Conservation (phyloP, 179 eudicot species). For the Sideroxylon spinosum region DNA sequence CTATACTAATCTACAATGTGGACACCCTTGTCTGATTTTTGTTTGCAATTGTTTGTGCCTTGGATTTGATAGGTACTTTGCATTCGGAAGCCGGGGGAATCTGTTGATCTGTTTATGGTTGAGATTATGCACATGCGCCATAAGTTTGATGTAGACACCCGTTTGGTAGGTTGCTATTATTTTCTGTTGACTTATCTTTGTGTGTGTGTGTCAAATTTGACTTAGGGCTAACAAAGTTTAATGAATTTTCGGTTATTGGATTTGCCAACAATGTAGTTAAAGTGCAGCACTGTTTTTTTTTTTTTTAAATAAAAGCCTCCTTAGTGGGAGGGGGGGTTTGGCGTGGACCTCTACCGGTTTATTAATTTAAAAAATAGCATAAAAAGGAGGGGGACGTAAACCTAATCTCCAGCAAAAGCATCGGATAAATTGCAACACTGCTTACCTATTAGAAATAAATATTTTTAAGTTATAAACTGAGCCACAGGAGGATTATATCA, state of each 20-base stretch:
- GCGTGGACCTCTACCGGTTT: no score
- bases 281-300: no score
- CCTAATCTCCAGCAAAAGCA: no score
- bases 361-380: no score
- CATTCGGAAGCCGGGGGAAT: conserved; percentile 84
- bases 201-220: background rate
- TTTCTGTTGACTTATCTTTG: background rate
- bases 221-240: background rate
- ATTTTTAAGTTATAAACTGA: background rate
- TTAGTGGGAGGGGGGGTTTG: no score
- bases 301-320: no score
- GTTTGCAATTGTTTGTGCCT: conserved; percentile 5
- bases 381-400: no score
- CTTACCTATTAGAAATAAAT: background rate
- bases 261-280: background rate
- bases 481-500: background rate
- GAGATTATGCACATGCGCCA: conserved; percentile 99
- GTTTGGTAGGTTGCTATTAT: conserved; percentile 49
- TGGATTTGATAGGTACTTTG: conserved; percentile 68
- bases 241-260: background rate
- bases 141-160: conserved; percentile 94
- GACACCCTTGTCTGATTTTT: background rate
- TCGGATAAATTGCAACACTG: no score
- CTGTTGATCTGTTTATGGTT: conserved; percentile 94
- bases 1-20: background rate